Evolutionary conservation across 345 rosid genomes (phyloP).

Genomic region (Lumnitzera littorea): DNA sequence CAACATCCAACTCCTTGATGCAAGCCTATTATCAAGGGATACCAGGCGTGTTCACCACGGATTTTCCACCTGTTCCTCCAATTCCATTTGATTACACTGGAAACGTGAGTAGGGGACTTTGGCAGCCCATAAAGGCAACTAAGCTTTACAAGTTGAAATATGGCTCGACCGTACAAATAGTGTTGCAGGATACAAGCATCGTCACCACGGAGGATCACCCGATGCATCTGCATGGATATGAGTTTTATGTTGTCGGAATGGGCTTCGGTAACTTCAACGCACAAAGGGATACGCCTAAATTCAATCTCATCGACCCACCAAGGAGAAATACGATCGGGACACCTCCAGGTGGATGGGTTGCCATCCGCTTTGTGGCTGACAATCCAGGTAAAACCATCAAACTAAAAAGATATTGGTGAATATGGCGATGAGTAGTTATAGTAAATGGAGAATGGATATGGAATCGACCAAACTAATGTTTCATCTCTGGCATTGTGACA

Average conservation of each 20-base stretch:
- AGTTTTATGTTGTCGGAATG: constrained; percentile 61
- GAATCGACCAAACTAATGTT: not conserved
- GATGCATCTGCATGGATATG: constrained; percentile 86
- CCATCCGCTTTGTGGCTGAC: constrained; percentile 65
- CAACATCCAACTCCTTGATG: constrained; percentile 51
- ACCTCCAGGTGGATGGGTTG: constrained; percentile 89
- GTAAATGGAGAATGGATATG: no score
- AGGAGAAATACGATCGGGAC: constrained; percentile 73
- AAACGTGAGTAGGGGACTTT: constrained; percentile 59
- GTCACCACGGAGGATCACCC: constrained; percentile 67
- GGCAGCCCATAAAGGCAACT: constrained; percentile 60
- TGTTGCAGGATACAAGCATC: constrained; percentile 62
- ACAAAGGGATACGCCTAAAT: constrained; percentile 42
- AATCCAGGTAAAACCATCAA: constrained; percentile 55
- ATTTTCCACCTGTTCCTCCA: constrained; percentile 66
- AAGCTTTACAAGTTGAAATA: constrained; percentile 59
- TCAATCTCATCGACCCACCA: constrained; percentile 81
- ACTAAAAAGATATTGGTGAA: no score
- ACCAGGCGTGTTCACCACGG: constrained; percentile 63
- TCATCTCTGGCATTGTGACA: constrained; percentile 11
- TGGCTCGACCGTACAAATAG: constrained; percentile 51
- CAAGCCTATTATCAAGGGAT: constrained; percentile 71
- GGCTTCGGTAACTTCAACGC: constrained; percentile 77
- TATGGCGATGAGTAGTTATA: no score
- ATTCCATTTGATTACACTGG: constrained; percentile 59